These are phyloP conservation scores for Globomyces sp. DNA, from an alignment of 371 early-diverging fungal genomes.

Conservation along the genomic window DNA sequence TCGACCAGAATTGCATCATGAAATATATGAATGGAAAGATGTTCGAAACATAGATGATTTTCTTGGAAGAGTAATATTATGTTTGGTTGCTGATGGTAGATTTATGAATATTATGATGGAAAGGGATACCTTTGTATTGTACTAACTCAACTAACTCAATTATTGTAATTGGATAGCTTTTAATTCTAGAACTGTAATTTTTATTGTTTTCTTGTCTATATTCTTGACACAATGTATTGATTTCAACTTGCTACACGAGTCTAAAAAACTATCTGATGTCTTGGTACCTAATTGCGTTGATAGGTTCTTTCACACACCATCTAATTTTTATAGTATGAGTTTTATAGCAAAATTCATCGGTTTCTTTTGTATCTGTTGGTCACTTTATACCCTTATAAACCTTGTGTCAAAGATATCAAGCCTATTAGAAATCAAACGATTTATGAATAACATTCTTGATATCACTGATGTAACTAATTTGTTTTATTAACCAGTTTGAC, in stretches of 20 bases:
- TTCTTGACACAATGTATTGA: conserved; percentile 89
- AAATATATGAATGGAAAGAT: conserved; percentile 15
- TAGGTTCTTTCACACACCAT: not conserved
- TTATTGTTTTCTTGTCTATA: conserved; percentile 82
- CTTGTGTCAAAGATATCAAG: conserved; percentile 57
- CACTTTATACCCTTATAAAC: conserved; percentile 60
- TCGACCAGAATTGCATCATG: not conserved
- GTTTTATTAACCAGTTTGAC: conserved; percentile 22
- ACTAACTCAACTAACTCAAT: conserved; percentile 64
- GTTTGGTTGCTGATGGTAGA: conserved; percentile 25
- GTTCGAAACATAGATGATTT: conserved; percentile 64
- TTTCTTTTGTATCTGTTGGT: conserved; percentile 70
- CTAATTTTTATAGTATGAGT: not conserved
- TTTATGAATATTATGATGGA: conserved; percentile 79
- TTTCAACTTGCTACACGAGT: conserved; percentile 69
- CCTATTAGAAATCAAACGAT: conserved; percentile 77
- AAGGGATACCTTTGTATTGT: conserved; percentile 79
- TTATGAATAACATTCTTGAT: conserved; percentile 76
- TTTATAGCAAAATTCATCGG: conserved; percentile 42
- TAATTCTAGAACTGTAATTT: conserved; percentile 57
- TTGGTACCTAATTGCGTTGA: conserved; percentile 66
- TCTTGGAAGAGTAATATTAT: conserved; percentile 56
- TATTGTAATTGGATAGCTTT: conserved; percentile 43
- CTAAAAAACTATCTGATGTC: conserved; percentile 67
- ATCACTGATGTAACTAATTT: conserved; percentile 65